Percentiles rank a stretch among this genome's conserved stretches.
Conservation (phyloP, 352 stramenopile genomes). For the Saprolegnia diclina region DNA sequence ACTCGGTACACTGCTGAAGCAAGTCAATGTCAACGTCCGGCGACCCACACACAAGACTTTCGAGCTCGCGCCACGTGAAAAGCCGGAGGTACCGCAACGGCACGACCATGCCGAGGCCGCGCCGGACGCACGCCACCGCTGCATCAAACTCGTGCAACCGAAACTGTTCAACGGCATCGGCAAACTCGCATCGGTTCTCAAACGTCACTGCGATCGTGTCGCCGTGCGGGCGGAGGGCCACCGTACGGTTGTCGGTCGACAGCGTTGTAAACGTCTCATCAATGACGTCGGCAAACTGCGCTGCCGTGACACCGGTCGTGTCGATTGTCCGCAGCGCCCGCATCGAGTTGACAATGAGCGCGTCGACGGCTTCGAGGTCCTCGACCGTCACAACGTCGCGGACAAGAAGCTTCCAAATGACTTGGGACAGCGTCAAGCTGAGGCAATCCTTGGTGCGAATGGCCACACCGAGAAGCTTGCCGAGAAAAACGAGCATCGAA, state of each 20-base stretch:
- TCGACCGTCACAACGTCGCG: slow-evolving; percentile 65
- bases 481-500: slow-evolving; percentile 89
- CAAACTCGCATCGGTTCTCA: slow-evolving; percentile 67
- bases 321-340: slow-evolving; percentile 83
- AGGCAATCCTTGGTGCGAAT: slow-evolving; percentile 87
- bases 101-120: slow-evolving; percentile 72
- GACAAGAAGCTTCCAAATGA: slow-evolving; percentile 89
- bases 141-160: slow-evolving; percentile 74
- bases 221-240: slow-evolving; percentile 66
- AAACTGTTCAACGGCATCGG: slow-evolving; percentile 74
- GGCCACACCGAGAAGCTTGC: slow-evolving; percentile 87
- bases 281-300: slow-evolving; percentile 88
- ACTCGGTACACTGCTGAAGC: slow-evolving; percentile 80
- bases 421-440: slow-evolving; percentile 66
- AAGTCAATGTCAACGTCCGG: slow-evolving; percentile 80
- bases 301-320: slow-evolving; percentile 55
- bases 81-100: slow-evolving; percentile 61
- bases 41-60: slow-evolving; percentile 77
- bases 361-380: slow-evolving; percentile 79
- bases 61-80: slow-evolving; percentile 77
- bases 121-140: slow-evolving; percentile 47
- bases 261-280: slow-evolving; percentile 88
- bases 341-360: slow-evolving; percentile 82
- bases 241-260: slow-evolving; percentile 75
- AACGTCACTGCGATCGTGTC: slow-evolving; percentile 70